Evolutionary conservation across 2,329 filamentous ascomycete species (phyloP).

Genomic region (Leptographium galeiforme): DNA sequence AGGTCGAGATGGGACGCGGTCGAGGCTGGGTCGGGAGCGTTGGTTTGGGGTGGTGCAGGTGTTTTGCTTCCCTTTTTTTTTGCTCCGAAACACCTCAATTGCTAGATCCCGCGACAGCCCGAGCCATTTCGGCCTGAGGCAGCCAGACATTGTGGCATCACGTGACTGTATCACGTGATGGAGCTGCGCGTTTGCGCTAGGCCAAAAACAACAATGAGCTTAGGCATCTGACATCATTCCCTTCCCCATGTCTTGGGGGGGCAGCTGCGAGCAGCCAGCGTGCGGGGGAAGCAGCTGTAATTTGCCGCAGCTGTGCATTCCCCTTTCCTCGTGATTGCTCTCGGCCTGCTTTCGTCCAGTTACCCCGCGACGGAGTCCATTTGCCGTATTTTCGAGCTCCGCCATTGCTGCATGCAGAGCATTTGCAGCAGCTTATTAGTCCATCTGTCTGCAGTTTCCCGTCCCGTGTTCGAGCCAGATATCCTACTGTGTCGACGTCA

Average conservation of each 20-base stretch:
- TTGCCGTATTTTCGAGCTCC: too few relatives aligned
- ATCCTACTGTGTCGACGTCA: too few relatives aligned
- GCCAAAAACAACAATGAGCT: not conserved
- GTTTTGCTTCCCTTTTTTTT: slow-evolving; percentile 10
- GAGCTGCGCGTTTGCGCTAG: not conserved
- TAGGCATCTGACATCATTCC: not conserved
- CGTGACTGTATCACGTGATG: not conserved
- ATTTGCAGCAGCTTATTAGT: too few relatives aligned
- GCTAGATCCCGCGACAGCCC: slow-evolving; percentile 4
- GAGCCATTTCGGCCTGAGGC: slow-evolving; percentile 2
- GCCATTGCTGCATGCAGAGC: not conserved
- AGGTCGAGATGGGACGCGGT: not conserved
- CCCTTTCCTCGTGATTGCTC: not conserved
- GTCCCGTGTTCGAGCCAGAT: too few relatives aligned
- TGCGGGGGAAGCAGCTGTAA: not conserved
- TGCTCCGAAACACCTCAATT: not conserved
- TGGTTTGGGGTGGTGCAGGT: slow-evolving; percentile 15
- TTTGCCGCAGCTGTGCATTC: not conserved
- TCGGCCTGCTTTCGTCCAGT: not conserved
- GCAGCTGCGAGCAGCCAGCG: not conserved
- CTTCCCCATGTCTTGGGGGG: not conserved
- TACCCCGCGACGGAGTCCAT: not conserved
- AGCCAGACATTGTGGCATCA: not conserved
- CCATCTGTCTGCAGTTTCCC: too few relatives aligned
- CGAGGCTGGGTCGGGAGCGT: slow-evolving; percentile 16